These are phyloP conservation scores for Melaleuca alternifolia DNA, from an alignment of 345 rosid genomes.

Conservation along the genomic window DNA sequence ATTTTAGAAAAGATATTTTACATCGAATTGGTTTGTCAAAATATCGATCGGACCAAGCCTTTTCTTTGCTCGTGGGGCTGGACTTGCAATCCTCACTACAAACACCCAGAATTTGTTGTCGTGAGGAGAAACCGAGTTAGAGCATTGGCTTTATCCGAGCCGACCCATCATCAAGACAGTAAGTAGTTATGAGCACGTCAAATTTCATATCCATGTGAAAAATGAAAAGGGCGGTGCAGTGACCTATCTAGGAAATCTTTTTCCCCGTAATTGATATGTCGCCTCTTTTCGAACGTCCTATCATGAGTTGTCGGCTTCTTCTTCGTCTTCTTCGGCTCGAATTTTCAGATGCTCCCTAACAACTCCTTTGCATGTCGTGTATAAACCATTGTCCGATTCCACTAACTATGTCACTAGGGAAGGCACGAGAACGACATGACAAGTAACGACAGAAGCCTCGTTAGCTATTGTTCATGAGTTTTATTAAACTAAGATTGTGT, in stretches of 20 bases:
- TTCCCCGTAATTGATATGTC: too few relatives aligned
- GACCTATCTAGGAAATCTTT: too few relatives aligned
- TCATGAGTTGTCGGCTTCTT: neutral
- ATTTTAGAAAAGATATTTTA: rapidly evolving
- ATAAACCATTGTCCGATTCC: neutral
- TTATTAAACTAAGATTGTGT: too few relatives aligned
- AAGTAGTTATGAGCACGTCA: neutral
- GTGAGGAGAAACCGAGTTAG: neutral
- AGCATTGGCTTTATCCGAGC: neutral
- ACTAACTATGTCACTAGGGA: neutral
- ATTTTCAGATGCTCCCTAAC: neutral
- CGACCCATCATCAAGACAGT: neutral
- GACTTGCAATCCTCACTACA: neutral
- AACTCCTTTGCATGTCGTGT: neutral
- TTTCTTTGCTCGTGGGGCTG: neutral
- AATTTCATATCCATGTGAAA: neutral
- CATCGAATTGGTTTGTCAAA: neutral
- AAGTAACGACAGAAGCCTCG: neutral
- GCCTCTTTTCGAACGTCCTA: too few relatives aligned
- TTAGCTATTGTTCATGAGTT: neutral
- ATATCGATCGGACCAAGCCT: neutral
- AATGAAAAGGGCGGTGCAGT: neutral
- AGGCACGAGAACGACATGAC: neutral
- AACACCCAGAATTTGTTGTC: neutral
- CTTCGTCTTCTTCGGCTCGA: neutral